Percentiles rank a stretch among this genome's conserved stretches.
Evolutionary conservation across 768 basidiomycete species (phyloP).

Genomic region (Boletellus emodensis): DNA sequence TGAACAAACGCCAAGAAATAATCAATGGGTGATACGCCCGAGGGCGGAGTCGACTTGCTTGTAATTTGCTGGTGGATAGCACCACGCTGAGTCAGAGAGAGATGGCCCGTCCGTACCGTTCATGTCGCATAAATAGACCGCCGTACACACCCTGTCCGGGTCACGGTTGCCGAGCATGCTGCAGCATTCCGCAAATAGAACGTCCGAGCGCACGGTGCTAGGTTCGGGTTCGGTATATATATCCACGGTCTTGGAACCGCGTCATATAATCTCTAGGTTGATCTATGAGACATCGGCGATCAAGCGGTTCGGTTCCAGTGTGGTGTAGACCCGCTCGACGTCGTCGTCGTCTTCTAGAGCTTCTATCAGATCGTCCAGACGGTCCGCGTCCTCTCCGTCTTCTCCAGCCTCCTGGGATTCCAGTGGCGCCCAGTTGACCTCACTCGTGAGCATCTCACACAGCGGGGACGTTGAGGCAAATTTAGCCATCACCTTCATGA

Average conservation of each 20-base stretch:
- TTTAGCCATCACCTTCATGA: constrained; percentile 34
- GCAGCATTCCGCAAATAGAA: background rate
- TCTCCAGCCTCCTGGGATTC: constrained; percentile 36
- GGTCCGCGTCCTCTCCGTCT: constrained; percentile 33
- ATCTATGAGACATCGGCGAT: constrained; percentile 20
- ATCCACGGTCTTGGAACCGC: background rate
- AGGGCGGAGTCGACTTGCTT: no score
- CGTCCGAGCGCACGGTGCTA: no score
- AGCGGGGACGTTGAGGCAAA: constrained; percentile 24
- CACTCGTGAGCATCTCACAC: constrained; percentile 43
- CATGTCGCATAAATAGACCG: no score
- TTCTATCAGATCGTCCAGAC: constrained; percentile 44
- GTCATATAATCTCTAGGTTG: constrained; percentile 1
- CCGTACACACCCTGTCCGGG: no score
- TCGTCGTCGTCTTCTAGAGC: constrained; percentile 57
- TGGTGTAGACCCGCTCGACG: constrained; percentile 57
- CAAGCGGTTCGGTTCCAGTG: constrained; percentile 33
- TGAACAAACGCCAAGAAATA: constrained; percentile 3
- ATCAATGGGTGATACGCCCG: background rate
- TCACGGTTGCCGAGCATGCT: background rate
- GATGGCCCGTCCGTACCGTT: no score
- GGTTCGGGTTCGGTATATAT: background rate
- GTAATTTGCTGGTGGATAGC: no score
- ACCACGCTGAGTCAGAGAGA: no score
- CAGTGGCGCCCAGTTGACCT: constrained; percentile 53